phyloP scores from a whole-genome alignment of 2,329 filamentous ascomycete genomes.

The Colletotrichum euphorbiae region DNA sequence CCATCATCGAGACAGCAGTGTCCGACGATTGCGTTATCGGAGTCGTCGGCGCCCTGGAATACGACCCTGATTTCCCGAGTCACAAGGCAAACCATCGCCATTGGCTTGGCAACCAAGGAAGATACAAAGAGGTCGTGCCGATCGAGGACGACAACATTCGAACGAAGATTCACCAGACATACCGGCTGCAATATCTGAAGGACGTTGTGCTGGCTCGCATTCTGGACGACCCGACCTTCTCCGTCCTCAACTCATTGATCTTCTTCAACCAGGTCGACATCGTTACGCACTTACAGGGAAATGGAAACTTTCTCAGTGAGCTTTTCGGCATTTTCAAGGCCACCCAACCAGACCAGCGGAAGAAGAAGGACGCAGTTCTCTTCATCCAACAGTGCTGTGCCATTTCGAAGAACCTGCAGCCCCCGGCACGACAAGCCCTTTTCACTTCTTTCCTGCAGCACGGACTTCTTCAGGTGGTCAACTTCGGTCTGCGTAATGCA shows the following conservation, averaged over 20 bases:
- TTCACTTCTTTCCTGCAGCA: constrained; percentile 92
- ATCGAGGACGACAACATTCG: constrained; percentile 86
- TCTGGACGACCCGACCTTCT: constrained; percentile 96
- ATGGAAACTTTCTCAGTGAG: constrained; percentile 81
- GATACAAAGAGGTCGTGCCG: constrained; percentile 95
- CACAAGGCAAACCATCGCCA: constrained; percentile 98
- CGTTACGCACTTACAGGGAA: constrained; percentile 91
- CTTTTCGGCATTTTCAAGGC: constrained; percentile 87
- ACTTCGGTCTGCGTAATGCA: constrained; percentile 86
- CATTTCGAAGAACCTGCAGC: constrained; percentile 94
- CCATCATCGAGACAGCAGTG: constrained; percentile 93
- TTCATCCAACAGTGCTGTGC: constrained; percentile 97
- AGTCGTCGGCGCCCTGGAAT: constrained; percentile 95
- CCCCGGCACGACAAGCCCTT: constrained; percentile 80
- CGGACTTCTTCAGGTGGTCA: constrained; percentile 89
- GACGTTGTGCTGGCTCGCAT: constrained; percentile 98
- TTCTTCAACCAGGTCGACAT: constrained; percentile 99
- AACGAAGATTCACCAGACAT: constrained; percentile 95
- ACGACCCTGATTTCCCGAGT: constrained; percentile 96
- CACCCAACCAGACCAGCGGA: constrained; percentile 71
- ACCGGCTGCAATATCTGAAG: constrained; percentile 95
- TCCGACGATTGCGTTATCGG: constrained; percentile 90
- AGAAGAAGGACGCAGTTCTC: constrained; percentile 92
- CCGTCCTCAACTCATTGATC: constrained; percentile 95
- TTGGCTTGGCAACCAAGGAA: constrained; percentile 87